Conservation (phyloP, 169 alveolate genomes). For the Cryptosporidium meleagridis region DNA sequence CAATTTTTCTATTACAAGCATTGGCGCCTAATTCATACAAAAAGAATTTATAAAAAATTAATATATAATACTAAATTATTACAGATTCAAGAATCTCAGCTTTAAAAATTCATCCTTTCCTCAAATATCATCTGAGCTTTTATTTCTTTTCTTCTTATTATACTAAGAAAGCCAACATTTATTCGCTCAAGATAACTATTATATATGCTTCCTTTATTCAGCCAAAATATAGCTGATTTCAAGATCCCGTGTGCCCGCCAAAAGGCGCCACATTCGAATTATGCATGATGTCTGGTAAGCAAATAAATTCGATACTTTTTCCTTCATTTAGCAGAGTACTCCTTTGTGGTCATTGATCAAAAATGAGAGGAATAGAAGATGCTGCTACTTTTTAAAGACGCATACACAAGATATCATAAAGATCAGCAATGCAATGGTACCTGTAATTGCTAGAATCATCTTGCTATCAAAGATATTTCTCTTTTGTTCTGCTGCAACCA, state of each 20-base stretch:
- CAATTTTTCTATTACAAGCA: neutral
- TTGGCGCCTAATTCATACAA: conserved; percentile 4
- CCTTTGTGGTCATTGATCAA: neutral
- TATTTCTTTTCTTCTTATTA: no score
- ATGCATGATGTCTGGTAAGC: neutral
- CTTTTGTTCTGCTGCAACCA: conserved; percentile 19
- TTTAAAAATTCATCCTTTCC: no score
- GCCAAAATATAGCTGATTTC: neutral
- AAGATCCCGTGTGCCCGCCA: neutral
- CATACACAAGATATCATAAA: conserved; percentile 38
- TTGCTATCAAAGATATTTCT: conserved; percentile 18
- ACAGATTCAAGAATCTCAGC: neutral
- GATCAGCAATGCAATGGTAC: conserved; percentile 11
- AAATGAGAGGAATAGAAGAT: neutral
- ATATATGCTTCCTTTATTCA: neutral
- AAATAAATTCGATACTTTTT: neutral
- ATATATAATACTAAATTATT: neutral
- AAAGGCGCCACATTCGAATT: neutral
- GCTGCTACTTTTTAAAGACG: neutral
- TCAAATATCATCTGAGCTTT: neutral
- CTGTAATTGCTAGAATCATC: conserved; percentile 36
- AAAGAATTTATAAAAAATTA: neutral
- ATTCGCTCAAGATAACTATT: neutral
- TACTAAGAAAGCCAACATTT: neutral
- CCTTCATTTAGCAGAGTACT: neutral